Base-by-base conservation (phyloP, 2,329 filamentous ascomycete genomes). In the Diaporthe vaccinii region DNA sequence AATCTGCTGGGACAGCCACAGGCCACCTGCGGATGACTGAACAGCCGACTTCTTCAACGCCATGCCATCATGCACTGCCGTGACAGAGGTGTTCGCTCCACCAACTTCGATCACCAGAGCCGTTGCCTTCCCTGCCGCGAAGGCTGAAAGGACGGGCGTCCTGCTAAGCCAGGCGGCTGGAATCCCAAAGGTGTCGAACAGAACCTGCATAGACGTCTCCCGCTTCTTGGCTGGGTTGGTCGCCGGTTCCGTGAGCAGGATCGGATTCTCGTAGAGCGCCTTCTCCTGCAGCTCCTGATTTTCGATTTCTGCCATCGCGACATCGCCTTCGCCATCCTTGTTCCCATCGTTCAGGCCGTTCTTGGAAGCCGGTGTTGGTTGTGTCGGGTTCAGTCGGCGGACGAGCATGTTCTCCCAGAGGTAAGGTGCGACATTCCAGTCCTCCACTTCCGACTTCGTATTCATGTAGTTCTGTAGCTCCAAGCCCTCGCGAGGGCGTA, bases 181-280 rank as follows among this genome's bases (percentile, higher is more conserved):
- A 74, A 93, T 94, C 39, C 95, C 96, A 95, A 97, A 99, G 82
- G 92, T 94, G 88, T 99, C 97, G 93, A 99, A 98, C 76, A 95
- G 95, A 77, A 98, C 92, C 86, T 99, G 97, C 80, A 98, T 96
- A 55, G 93, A 93, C 90, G 97, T 98, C 86, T 99, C 97, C 76
- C 97, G 90, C 76, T 94, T 91, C 87, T 98, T 98, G 58, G 91
- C 85, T 36, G 92, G 90, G 85, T 98, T 98, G 96, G 96, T 98
- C 15, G 95, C 94, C 20, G 96, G 94, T 85, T 99, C 97, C 0
- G 95, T 98, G 91, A 99, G 93, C 75, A 99, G 88, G 76, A 99
- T 87, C 10, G 97, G 97, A 84, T 94, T 97, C 84, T 98, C 97
- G 68, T 93, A 91, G 77, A 99, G 88, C 10, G 94, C 91, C 85